Conservation (phyloP, 371 early-diverging fungal genomes). For the Smittium mucronatum region DNA sequence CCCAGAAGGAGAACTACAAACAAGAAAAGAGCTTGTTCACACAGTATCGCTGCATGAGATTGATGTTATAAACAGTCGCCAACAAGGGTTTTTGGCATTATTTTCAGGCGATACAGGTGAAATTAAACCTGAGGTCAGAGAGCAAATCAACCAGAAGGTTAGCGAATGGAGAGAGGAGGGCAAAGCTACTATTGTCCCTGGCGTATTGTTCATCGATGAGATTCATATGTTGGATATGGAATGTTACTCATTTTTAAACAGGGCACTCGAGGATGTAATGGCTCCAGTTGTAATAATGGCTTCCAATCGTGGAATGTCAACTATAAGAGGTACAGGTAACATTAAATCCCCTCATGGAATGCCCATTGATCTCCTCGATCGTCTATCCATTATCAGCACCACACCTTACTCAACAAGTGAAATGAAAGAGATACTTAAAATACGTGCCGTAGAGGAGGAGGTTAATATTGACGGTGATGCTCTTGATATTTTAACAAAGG, state of each 20-base stretch:
- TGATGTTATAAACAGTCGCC: constrained; percentile 97
- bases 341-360: constrained; percentile 92
- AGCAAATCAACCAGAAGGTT: constrained; percentile 95
- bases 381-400: constrained; percentile 86
- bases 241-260: constrained; percentile 96
- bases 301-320: constrained; percentile 88
- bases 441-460: constrained; percentile 91
- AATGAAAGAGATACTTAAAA: constrained; percentile 76
- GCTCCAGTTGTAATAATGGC: constrained; percentile 98
- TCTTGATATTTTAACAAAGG: constrained; percentile 71
- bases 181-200: constrained; percentile 95
- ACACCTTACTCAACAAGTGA: constrained; percentile 75
- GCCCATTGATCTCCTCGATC: constrained; percentile 93
- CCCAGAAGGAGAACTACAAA: constrained; percentile 98
- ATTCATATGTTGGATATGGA: constrained; percentile 98
- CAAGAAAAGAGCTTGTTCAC: constrained; percentile 88
- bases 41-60: constrained; percentile 97
- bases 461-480: constrained; percentile 92
- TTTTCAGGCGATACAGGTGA: constrained; percentile 97
- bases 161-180: constrained; percentile 98
- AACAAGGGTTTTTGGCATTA: constrained; percentile 92
- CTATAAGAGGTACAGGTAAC: constrained; percentile 77
- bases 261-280: constrained; percentile 87
- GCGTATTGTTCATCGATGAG: constrained; percentile 97
- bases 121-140: constrained; percentile 93